Percentiles rank a stretch among this genome's conserved stretches.
Evolutionary conservation across 495 filamentous ascomycete species (phyloP).

Genomic region (Trichoderma virens): DNA sequence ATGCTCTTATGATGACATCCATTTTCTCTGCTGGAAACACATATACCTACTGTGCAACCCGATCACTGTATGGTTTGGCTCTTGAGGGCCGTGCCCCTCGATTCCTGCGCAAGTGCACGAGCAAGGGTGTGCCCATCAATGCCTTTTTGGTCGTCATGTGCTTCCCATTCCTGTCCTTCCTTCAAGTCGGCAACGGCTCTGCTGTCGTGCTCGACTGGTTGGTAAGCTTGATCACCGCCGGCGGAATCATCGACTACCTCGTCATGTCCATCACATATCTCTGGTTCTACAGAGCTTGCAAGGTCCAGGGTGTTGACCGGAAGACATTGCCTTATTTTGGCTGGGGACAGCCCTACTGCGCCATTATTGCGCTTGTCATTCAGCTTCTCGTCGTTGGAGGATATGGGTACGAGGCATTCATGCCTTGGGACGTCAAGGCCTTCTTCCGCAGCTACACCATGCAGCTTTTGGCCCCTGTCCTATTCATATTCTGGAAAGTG

Average conservation of each 20-base stretch:
- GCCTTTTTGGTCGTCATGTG: slow-evolving; percentile 42
- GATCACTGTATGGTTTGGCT: slow-evolving; percentile 58
- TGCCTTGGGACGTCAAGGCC: slow-evolving; percentile 39
- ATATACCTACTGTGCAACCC: slow-evolving; percentile 60
- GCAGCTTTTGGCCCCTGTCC: slow-evolving; percentile 47
- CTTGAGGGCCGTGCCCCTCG: slow-evolving; percentile 47
- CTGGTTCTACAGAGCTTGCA: slow-evolving; percentile 50
- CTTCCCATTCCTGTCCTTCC: slow-evolving; percentile 42
- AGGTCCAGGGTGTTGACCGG: slow-evolving; percentile 52
- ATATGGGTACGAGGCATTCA: slow-evolving; percentile 49
- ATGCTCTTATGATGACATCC: slow-evolving; percentile 54
- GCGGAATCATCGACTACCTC: slow-evolving; percentile 51
- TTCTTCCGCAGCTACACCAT: slow-evolving; percentile 57
- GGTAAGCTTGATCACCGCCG: slow-evolving; percentile 31
- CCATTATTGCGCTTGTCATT: slow-evolving; percentile 40
- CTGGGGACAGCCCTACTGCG: slow-evolving; percentile 52
- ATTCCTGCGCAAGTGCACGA: slow-evolving; percentile 47
- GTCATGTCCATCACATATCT: slow-evolving; percentile 54
- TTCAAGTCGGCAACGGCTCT: slow-evolving; percentile 31
- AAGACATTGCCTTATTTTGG: slow-evolving; percentile 47
- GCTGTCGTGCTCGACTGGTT: slow-evolving; percentile 32
- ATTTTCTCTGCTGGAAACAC: slow-evolving; percentile 67
- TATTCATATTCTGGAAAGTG: slow-evolving; percentile 53
- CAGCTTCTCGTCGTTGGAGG: slow-evolving; percentile 38
- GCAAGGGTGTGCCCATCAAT: slow-evolving; percentile 44